These are phyloP conservation scores for Aspergillus spinulosporus DNA, from an alignment of 2,329 filamentous ascomycete species.

Conservation along the genomic window DNA sequence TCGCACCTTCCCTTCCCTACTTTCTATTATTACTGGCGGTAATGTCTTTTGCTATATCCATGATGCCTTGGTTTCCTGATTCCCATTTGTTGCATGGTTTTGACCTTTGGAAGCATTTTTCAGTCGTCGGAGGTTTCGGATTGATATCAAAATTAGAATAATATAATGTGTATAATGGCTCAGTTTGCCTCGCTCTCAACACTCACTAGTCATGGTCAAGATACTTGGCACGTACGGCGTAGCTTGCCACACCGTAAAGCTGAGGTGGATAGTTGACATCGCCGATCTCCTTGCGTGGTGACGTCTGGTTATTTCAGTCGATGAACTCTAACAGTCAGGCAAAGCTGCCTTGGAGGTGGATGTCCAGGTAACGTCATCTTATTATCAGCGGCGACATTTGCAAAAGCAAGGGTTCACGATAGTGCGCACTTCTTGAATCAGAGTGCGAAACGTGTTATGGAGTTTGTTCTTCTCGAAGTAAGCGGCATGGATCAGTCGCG, in stretches of 20 bases:
- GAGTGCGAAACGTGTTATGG: neutral
- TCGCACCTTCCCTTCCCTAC: neutral
- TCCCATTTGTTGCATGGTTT: neutral
- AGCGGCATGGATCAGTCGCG: neutral
- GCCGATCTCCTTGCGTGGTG: neutral
- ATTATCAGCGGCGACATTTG: neutral
- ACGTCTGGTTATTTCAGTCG: neutral
- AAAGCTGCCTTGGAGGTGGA: neutral
- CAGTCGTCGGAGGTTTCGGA: neutral
- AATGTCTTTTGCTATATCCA: neutral
- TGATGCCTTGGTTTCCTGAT: constrained; percentile 1
- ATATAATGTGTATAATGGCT: neutral
- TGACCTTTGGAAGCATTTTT: neutral
- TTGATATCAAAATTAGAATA: neutral
- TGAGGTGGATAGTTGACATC: no score
- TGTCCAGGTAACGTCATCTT: neutral
- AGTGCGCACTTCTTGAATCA: neutral
- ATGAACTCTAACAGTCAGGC: neutral
- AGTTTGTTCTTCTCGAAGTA: neutral
- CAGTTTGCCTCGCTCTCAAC: neutral
- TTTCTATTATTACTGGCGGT: neutral
- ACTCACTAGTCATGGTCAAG: no score
- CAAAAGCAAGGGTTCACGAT: neutral
- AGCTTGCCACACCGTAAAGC: no score
- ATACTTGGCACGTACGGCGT: no score